Conservation (phyloP, 805 yeast species). For the Kazachstania psychrophila region DNA sequence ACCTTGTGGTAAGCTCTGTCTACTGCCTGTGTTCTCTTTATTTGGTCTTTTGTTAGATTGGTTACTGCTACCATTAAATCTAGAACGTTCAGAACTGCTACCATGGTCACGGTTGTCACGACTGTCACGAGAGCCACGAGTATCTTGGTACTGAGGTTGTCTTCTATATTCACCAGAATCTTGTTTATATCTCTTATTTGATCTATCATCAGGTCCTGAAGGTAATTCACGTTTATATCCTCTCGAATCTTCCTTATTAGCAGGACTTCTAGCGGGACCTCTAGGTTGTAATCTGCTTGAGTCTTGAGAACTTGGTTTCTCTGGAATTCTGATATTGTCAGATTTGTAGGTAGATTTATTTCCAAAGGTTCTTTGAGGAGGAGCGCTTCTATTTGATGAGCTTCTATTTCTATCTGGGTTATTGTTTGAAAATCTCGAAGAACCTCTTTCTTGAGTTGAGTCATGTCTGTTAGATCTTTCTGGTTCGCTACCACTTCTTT, state of each 20-base stretch:
- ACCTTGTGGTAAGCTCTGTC: conserved; percentile 18
- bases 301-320: neutral
- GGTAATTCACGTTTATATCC: conserved; percentile 5
- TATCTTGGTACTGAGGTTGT: neutral
- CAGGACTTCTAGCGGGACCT: neutral
- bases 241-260: conserved; percentile 1
- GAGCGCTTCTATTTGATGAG: neutral
- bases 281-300: neutral
- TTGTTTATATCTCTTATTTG: conserved; percentile 7
- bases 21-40: neutral
- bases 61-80: conserved; percentile 3
- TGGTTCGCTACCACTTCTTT: neutral
- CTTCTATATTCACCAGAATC: conserved; percentile 3
- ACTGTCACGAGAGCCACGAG: neutral
- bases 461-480: neutral
- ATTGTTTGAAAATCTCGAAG: neutral
- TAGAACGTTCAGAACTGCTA: conserved; percentile 6
- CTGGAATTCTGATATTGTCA: neutral
- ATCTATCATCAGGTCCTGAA: conserved; percentile 8
- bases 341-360: neutral
- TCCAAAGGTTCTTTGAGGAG: neutral
- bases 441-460: neutral
- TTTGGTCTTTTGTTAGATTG: neutral
- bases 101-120: neutral
- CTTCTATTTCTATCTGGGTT: neutral